Conservation (phyloP, 306 rosid species). For the Carpinus viminea region DNA sequence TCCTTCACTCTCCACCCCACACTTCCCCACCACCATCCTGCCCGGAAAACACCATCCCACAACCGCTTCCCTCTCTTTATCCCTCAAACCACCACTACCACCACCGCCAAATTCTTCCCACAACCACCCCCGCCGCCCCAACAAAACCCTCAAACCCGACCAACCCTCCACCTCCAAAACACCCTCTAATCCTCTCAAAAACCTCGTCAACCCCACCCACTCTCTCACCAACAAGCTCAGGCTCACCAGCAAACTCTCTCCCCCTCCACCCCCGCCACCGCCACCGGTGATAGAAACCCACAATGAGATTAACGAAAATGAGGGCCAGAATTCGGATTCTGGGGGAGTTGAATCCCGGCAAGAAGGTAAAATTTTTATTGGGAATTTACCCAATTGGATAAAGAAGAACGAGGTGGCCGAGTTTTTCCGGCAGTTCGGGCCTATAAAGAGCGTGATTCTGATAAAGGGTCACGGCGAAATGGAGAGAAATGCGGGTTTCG, state of each 20-base stretch:
- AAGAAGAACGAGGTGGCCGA: constrained; percentile 69
- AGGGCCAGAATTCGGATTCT: constrained; percentile 16
- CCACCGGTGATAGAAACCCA: background rate
- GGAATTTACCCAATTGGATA: constrained; percentile 78
- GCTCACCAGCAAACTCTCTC: constrained; percentile 85
- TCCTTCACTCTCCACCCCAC: constrained; percentile 46
- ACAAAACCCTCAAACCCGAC: constrained; percentile 47
- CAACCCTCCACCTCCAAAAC: constrained; percentile 29
- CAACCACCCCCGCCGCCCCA: constrained; percentile 64
- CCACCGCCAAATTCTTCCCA: constrained; percentile 39
- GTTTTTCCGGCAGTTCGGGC: constrained; percentile 86
- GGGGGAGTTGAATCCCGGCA: constrained; percentile 47
- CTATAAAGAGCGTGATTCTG: constrained; percentile 66
- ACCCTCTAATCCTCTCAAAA: constrained; percentile 61
- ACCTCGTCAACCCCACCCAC: constrained; percentile 32
- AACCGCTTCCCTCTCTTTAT: constrained; percentile 38
- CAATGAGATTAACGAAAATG: constrained; percentile 7
- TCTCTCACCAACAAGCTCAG: constrained; percentile 69
- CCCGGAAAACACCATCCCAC: constrained; percentile 27
- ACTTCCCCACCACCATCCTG: constrained; percentile 30
- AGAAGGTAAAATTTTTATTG: constrained; percentile 84
- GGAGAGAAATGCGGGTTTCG: constrained; percentile 74
- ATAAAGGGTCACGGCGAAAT: constrained; percentile 61
- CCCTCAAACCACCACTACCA: constrained; percentile 44
- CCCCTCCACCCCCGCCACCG: constrained; percentile 37